phyloP scores from a whole-genome alignment of 345 rosid species.

The Ceriops decandra region DNA sequence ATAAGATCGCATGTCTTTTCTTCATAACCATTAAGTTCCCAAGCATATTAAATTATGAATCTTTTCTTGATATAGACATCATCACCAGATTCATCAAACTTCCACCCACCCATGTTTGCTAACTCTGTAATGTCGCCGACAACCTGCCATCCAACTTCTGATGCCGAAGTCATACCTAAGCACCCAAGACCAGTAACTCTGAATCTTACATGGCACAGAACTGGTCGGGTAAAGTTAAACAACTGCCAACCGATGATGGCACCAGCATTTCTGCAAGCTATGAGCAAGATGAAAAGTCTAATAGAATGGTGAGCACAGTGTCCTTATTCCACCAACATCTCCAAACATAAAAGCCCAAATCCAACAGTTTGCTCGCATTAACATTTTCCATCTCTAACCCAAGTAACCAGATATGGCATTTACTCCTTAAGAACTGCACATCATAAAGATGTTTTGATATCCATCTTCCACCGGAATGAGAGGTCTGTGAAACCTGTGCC shows the following conservation, averaged over 20 bases:
- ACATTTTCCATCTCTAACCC: conserved; percentile 41
- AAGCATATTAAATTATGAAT: no score
- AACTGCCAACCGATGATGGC: conserved; percentile 9
- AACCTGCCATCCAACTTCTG: conserved; percentile 20
- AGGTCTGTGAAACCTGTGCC: conserved; percentile 38
- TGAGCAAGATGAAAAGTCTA: conserved; percentile 23
- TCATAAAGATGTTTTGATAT: conserved; percentile 26
- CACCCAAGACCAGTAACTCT: conserved; percentile 5
- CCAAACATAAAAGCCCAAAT: conserved; percentile 22
- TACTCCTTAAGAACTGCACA: conserved; percentile 32
- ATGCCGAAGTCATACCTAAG: conserved; percentile 11
- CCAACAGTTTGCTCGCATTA: conserved; percentile 35
- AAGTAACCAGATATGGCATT: conserved; percentile 40
- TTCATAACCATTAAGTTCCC: background rate
- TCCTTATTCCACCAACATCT: conserved; percentile 32
- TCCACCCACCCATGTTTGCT: conserved; percentile 17
- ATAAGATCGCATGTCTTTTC: conserved; percentile 2
- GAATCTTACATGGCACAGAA: conserved; percentile 21
- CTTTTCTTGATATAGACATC: background rate
- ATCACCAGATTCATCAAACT: conserved; percentile 11
- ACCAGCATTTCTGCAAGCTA: conserved; percentile 29
- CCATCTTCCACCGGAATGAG: conserved; percentile 25
- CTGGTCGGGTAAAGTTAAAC: conserved; percentile 15
- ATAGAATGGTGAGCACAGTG: conserved; percentile 25
- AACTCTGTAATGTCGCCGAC: background rate